Evolutionary conservation across 2,329 filamentous ascomycete genomes (phyloP).

Genomic region (Zalaria obscura): DNA sequence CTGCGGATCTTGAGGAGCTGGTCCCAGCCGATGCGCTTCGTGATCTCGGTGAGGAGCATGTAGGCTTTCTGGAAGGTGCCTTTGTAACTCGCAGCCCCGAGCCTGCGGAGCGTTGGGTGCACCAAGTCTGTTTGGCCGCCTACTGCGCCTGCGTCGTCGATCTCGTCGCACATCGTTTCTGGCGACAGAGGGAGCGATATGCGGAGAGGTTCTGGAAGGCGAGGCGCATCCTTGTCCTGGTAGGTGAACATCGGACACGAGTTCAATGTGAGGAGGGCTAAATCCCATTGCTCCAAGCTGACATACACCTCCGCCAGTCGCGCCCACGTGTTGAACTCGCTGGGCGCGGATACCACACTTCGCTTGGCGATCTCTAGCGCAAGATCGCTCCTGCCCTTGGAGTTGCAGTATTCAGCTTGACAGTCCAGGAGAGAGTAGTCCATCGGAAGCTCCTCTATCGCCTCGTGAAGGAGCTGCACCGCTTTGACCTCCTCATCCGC

Average conservation of each 20-base stretch:
- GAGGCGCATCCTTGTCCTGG: conserved; percentile 89
- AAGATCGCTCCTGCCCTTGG: conserved; percentile 75
- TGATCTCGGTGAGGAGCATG: conserved; percentile 86
- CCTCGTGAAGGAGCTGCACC: conserved; percentile 73
- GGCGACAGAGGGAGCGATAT: conserved; percentile 75
- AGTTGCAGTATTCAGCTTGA: conserved; percentile 81
- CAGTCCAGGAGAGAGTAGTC: conserved; percentile 94
- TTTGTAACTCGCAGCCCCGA: conserved; percentile 80
- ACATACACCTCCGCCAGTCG: conserved; percentile 88
- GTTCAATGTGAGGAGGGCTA: conserved; percentile 87
- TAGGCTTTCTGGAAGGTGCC: conserved; percentile 95
- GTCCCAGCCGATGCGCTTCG: conserved; percentile 94
- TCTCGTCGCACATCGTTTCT: conserved; percentile 87
- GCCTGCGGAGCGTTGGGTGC: conserved; percentile 69
- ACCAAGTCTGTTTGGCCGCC: conserved; percentile 72
- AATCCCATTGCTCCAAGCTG: conserved; percentile 87
- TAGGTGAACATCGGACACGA: conserved; percentile 99
- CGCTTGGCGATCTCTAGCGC: conserved; percentile 88
- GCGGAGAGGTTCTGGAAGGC: conserved; percentile 85
- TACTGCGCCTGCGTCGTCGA: conserved; percentile 72
- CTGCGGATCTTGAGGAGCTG: conserved; percentile 87
- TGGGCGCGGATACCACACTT: conserved; percentile 86
- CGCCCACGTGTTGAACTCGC: conserved; percentile 96
- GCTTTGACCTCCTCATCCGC: conserved; percentile 96
- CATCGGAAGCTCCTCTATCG: conserved; percentile 85